A percentile compares a stretch with the other conserved stretches of the same genome.
These are phyloP conservation scores for Hanseniaspora mollemarum DNA, from an alignment of 805 yeast species.

Conservation along the genomic window DNA sequence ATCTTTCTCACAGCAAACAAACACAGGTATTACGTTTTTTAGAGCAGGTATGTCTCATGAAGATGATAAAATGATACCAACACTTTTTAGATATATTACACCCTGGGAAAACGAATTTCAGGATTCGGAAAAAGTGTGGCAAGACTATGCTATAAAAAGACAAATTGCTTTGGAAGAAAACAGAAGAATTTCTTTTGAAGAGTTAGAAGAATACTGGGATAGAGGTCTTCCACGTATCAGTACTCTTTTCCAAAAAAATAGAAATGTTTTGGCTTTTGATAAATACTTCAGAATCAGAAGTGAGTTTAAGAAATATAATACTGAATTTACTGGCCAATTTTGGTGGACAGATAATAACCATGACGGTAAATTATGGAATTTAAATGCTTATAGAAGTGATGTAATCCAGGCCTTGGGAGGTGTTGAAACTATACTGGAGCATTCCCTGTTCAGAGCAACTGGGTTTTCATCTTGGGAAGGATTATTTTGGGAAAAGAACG, in stretches of 20 bases:
- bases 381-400: constrained; percentile 85
- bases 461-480: constrained; percentile 99
- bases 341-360: constrained; percentile 95
- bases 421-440: constrained; percentile 88
- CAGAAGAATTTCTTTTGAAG: constrained; percentile 80
- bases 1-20: constrained; percentile 85
- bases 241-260: constrained; percentile 86
- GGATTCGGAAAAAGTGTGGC: constrained; percentile 96
- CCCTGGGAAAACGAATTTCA: constrained; percentile 94
- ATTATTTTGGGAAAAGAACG: constrained; percentile 93
- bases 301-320: constrained; percentile 61
- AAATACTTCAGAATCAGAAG: constrained; percentile 82
- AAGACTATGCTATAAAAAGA: constrained; percentile 84
- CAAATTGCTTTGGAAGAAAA: constrained; percentile 77
- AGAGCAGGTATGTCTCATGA: constrained; percentile 83
- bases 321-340: constrained; percentile 70
- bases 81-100: constrained; percentile 80
- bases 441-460: constrained; percentile 88
- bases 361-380: constrained; percentile 92
- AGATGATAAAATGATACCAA: constrained; percentile 76
- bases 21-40: constrained; percentile 88
- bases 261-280: constrained; percentile 88
- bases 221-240: constrained; percentile 93
- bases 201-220: constrained; percentile 90
- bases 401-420: constrained; percentile 97